Conservation (phyloP, 1,284 basidiomycete species). For the Austropuccinia psidii region DNA sequence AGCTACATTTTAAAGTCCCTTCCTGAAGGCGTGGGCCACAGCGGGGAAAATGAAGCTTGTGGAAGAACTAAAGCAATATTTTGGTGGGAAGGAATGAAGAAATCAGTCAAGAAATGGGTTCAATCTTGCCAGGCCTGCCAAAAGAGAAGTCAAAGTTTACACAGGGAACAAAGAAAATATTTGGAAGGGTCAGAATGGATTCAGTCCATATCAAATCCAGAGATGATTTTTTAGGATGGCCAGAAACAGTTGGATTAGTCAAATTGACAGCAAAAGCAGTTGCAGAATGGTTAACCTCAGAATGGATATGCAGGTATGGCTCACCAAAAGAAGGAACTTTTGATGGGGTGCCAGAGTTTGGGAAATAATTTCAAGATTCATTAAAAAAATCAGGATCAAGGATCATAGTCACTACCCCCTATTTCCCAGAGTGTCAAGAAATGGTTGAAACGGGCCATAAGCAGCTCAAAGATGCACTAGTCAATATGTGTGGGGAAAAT, state of each 20-base stretch:
- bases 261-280: not conserved
- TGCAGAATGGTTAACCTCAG: not conserved
- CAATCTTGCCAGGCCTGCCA: not conserved
- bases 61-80: not conserved
- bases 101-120: not conserved
- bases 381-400: not conserved
- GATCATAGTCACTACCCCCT: not conserved
- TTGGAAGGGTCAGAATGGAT: not conserved
- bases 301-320: not conserved
- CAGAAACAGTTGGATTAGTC: not conserved
- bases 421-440: no score
- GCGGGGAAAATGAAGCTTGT: not conserved
- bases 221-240: not conserved
- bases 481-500: not conserved
- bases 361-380: not conserved
- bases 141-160: not conserved
- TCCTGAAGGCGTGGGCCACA: not conserved
- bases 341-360: not conserved
- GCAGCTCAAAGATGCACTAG: not conserved
- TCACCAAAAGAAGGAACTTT: not conserved
- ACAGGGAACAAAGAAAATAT: not conserved
- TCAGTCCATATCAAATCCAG: not conserved
- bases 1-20: not conserved
- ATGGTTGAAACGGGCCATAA: not conserved
- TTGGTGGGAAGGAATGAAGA: not conserved